Conservation (phyloP, 495 filamentous ascomycete species). For the Tuber borchii region DNA sequence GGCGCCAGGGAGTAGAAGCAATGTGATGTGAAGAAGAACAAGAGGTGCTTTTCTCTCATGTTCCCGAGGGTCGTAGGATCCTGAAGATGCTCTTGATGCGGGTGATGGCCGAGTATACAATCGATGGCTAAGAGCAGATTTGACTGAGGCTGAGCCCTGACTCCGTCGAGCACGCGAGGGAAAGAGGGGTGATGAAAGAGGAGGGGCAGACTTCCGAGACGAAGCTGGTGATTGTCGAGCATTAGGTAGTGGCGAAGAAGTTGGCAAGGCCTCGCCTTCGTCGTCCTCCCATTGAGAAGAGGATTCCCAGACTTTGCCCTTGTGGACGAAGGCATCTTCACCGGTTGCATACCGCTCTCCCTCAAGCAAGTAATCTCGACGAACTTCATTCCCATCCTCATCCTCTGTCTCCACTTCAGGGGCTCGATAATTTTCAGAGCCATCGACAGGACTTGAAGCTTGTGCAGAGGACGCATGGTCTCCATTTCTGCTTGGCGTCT, state of each 20-base stretch:
- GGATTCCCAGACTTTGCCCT: conserved; percentile 24
- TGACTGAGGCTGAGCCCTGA: conserved; percentile 41
- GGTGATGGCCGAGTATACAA: conserved; percentile 46
- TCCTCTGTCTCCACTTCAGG: conserved; percentile 32
- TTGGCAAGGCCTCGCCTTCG: conserved; percentile 14
- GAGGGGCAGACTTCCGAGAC: conserved; percentile 40
- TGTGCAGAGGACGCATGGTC: conserved; percentile 45
- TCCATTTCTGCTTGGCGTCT: conserved; percentile 46
- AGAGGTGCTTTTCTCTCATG: conserved; percentile 56
- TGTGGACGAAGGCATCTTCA: conserved; percentile 14
- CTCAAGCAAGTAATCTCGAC: conserved; percentile 18
- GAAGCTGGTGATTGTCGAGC: conserved; percentile 25
- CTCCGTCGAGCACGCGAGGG: conserved; percentile 40
- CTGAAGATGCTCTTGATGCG: conserved; percentile 54
- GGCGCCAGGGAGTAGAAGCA: conserved; percentile 64
- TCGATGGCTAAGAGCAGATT: conserved; percentile 50
- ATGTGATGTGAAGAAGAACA: conserved; percentile 78
- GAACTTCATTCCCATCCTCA: conserved; percentile 24
- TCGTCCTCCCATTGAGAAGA: conserved; percentile 36
- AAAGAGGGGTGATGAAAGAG: conserved; percentile 43
- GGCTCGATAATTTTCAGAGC: conserved; percentile 16
- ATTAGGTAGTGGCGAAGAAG: conserved; percentile 18
- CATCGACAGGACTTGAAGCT: conserved; percentile 14
- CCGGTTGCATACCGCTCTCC: conserved; percentile 17
- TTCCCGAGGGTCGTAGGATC: conserved; percentile 53